Conservation (phyloP, 208 protist genomes). For the Trichomonas gallinae region DNA sequence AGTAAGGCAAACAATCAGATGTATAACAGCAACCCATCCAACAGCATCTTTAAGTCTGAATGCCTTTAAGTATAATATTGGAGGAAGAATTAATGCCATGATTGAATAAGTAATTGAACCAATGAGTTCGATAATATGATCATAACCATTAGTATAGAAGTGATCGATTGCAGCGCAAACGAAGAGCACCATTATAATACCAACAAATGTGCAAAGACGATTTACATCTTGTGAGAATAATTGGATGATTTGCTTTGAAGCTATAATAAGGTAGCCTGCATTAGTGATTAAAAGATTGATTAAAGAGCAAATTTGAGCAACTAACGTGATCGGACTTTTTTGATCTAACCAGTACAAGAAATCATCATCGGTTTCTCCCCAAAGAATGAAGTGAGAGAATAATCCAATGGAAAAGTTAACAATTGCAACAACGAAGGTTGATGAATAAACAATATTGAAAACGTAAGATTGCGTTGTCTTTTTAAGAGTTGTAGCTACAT, state of each 20-base stretch:
- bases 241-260: neutral
- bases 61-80: neutral
- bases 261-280: neutral
- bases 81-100: neutral
- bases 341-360: neutral
- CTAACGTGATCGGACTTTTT: neutral
- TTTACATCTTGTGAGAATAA: neutral
- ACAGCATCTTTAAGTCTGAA: neutral
- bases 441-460: neutral
- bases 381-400: neutral
- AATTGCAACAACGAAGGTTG: no score
- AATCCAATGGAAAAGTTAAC: no score
- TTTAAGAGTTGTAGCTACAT: neutral
- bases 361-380: neutral
- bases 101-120: neutral
- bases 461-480: neutral
- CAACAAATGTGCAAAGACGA: neutral
- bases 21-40: no score
- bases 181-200: neutral
- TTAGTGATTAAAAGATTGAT: neutral
- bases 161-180: neutral
- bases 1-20: no score
- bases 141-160: neutral
- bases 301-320: neutral
- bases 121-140: neutral